A percentile compares a stretch with the other conserved stretches of the same genome.
Conservation (phyloP, 805 yeast genomes). For the Saccharomycopsis synnaedendra region DNA sequence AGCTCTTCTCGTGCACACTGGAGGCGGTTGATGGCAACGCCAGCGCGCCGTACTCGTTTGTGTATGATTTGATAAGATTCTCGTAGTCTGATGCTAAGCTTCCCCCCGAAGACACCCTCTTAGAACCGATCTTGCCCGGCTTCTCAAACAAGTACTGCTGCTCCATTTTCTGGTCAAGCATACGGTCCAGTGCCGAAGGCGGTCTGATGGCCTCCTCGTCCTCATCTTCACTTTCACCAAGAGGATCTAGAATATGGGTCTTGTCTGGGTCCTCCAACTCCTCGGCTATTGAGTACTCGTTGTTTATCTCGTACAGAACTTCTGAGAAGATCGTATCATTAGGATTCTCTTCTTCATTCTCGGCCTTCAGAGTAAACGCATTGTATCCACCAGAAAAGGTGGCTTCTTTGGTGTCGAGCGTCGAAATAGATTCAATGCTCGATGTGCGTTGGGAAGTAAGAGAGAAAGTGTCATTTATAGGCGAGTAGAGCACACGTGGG, state of each 20-base stretch:
- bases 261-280: neutral
- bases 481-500: slow-evolving; percentile 7
- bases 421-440: slow-evolving; percentile 11
- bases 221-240: neutral
- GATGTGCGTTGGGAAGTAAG: slow-evolving; percentile 4
- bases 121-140: no score
- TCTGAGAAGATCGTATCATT: no score
- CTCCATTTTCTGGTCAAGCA: neutral
- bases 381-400: neutral
- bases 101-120: neutral
- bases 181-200: no score
- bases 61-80: neutral
- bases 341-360: neutral
- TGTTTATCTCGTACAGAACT: neutral
- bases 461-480: slow-evolving; percentile 13
- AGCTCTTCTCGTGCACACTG: neutral
- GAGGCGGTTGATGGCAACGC: neutral
- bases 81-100: slow-evolving; percentile 1
- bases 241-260: neutral
- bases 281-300: slow-evolving; percentile 12
- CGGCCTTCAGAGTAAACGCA: neutral
- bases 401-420: slow-evolving; percentile 6
- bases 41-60: neutral
- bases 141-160: neutral
- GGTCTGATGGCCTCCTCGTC: neutral